These are phyloP conservation scores for Polygonum aviculare DNA, from an alignment of 148 eudicot genomes.

Conservation along the genomic window DNA sequence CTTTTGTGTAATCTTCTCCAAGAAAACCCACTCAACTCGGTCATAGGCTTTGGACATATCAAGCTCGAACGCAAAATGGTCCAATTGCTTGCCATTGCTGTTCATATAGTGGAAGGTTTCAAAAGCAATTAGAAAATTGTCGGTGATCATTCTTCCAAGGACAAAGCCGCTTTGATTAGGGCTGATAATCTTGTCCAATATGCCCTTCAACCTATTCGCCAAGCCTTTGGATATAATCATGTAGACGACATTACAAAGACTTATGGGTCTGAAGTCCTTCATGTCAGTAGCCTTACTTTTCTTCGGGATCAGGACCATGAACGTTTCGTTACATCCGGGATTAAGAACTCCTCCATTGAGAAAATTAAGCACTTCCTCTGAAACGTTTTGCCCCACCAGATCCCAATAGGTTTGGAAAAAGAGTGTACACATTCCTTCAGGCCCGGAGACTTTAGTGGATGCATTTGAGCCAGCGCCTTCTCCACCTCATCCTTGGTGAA, in stretches of 20 bases:
- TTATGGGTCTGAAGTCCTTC: neutral
- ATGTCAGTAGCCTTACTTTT: neutral
- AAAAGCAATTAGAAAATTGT: neutral
- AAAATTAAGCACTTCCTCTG: neutral
- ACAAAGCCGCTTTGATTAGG: neutral
- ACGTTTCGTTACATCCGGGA: neutral
- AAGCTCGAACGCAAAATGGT: too few species aligned
- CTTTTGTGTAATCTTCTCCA: neutral
- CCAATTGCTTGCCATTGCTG: too few species aligned
- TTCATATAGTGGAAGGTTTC: neutral
- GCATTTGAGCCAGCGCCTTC: neutral
- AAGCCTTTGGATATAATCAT: neutral
- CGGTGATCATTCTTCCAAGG: neutral
- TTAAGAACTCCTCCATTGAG: neutral
- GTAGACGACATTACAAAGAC: neutral
- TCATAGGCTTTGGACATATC: neutral
- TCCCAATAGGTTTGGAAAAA: neutral
- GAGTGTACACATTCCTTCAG: neutral
- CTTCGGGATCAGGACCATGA: neutral
- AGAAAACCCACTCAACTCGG: neutral
- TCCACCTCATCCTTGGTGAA: neutral
- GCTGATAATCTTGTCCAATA: neutral
- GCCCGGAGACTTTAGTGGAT: neutral
- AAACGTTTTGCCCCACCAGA: neutral
- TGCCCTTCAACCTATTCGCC: neutral